Base-by-base conservation (phyloP, 2,329 filamentous ascomycete genomes). In the Simplicillium aogashimaense region DNA sequence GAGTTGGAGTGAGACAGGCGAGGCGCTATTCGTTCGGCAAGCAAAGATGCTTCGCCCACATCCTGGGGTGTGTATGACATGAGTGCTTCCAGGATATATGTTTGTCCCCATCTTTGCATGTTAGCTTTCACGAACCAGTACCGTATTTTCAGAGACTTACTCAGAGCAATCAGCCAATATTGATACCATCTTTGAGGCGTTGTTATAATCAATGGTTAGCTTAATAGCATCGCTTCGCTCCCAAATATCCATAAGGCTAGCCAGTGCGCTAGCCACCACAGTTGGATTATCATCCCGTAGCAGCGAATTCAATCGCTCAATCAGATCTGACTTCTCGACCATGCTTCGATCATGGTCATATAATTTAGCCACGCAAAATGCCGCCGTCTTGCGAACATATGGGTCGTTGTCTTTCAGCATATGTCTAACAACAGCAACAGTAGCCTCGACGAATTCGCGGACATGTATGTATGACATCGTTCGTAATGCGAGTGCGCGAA, bases 391-490 rank as follows among this genome's bases (percentile, higher is more conserved):
- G 50, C 92, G 86, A 18, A 98, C 92, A 57, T 98, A 98, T 3
- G 92, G 90, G 57, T 98, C 92, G 34, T 78, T 59, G 56, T 98
- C 92, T 57, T 80, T 79, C 47, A 98, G 76, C 37, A 95, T 72
- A 39, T 76, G 74, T 64, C 90, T 94, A 41, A 95, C 77, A 25
- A 92, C 79, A 10, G 83, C 81, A 4, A 95, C 79, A 1, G 88
- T 94, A 11, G 87, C 84, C 63, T 94, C 86, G 52, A 97, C 88
- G 56, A 94, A 98, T 58, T 98, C 89, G 50, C 84, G 81, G 35
- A 98, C 92, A 58, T 98, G 90, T 48, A 98, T 83, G 58, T 98
- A 98, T 11, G 92, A 95, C 67, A 98, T 92, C 41, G 92, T 98
- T 45, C 92, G 83, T 30, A 98, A 69, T 14, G 92, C 87, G 25